Base-by-base conservation (phyloP, 129 eudicot genomes). In the Solidago caesia region DNA sequence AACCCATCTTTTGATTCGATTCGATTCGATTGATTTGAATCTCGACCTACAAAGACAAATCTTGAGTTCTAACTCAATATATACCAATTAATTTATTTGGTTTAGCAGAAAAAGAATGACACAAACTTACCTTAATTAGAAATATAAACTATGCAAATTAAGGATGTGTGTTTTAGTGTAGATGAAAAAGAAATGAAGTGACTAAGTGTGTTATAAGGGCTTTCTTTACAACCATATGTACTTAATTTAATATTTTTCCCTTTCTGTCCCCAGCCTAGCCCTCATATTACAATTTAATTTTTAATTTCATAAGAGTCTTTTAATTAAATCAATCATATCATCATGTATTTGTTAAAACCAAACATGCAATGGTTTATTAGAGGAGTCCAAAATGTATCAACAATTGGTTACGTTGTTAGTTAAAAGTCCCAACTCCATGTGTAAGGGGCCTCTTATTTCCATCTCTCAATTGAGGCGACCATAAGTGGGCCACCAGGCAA, bases 1-100 rank as follows among this genome's bases (percentile, higher is more conserved):
- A 89, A 44, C 87, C 91, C 92, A 87, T 87, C 74, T 63, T 77
- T 25, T 4, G 21, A 7, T 27, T 70, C 2, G 39, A 27, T 43
- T 58, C 8, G 46, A 25, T 61, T 26, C 27, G 52, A 62, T 29
- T 46, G 52, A 62, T 29, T 13, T 73, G 8, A 39, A 67, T 33
- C 33, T 66, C 5, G 12, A 55, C 74, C 78, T 72, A 64, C n/a
- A 69, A 42, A 75, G 12, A 64, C 42, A 66, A 64, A 75, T 12
- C 72, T 56, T 13, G 11, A 33, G 43, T 46, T 76, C 44, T 25
- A 64, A 41, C 41, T 49, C 52, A 57, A 59, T 58, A 21, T 21
- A 21, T 21, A 21, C 21, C 21, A 21, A 21, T 21, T 0, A 21
- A n/a, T n/a, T n/a, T n/a, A n/a, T n/a, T n/a, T 64, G 16, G 70